Percentiles rank a stretch among this genome's conserved stretches.
phyloP scores from a whole-genome alignment of 768 basidiomycete genomes.

The Russula sp. region DNA sequence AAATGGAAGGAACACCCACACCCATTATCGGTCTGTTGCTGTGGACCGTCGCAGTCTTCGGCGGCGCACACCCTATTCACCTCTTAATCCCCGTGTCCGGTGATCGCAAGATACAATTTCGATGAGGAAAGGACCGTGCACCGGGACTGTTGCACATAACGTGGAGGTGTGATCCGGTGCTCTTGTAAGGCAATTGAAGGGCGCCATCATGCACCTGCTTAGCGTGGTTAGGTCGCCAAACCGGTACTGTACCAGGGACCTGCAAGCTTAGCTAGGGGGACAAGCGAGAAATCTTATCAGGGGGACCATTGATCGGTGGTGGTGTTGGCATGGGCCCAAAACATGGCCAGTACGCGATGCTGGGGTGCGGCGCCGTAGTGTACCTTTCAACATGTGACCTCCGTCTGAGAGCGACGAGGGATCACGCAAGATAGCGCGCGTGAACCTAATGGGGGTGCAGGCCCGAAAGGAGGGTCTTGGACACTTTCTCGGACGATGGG shows the following conservation, averaged over 20 bases:
- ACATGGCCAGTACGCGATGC: conserved; percentile 6
- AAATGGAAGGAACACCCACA: neutral
- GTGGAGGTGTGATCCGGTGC: neutral
- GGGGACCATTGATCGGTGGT: neutral
- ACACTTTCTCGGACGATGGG: conserved; percentile 2
- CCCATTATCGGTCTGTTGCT: neutral
- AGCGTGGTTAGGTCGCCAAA: neutral
- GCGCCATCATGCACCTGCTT: neutral
- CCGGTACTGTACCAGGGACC: neutral
- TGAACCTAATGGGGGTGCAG: neutral
- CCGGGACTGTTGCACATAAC: neutral
- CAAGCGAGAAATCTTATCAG: neutral
- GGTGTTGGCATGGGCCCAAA: neutral
- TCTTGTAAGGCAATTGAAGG: neutral
- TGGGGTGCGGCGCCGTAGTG: neutral
- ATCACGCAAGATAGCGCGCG: neutral
- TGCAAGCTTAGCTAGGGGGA: neutral
- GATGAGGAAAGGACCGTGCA: neutral
- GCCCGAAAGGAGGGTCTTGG: neutral
- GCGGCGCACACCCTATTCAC: neutral
- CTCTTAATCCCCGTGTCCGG: neutral
- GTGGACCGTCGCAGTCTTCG: neutral
- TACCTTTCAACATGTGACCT: conserved; percentile 13
- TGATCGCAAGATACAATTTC: neutral
- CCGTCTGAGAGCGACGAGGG: neutral